These are phyloP conservation scores for Ophiostoma himal-ulmi DNA, from an alignment of 2,329 filamentous ascomycete genomes.

Conservation along the genomic window DNA sequence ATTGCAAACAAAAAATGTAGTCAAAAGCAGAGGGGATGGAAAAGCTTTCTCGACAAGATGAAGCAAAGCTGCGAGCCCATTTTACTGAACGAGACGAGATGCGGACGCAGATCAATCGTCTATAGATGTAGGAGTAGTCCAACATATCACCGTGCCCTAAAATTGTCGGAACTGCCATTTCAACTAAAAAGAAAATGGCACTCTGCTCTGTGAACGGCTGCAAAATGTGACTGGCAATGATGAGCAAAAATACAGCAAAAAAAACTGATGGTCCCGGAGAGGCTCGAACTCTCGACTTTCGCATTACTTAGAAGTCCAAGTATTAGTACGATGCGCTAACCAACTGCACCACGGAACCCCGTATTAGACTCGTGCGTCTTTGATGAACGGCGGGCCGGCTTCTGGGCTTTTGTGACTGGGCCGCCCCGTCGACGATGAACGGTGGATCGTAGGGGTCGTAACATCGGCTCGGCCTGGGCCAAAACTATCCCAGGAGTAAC, in stretches of 20 bases:
- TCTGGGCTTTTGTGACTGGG: neutral
- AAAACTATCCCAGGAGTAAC: neutral
- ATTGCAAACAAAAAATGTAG: neutral
- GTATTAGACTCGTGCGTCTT: neutral
- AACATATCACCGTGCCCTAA: too few species aligned
- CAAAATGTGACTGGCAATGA: too few species aligned
- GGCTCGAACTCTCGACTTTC: constrained; percentile 9
- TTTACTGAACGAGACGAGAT: neutral
- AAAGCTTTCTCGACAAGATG: neutral
- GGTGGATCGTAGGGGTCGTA: too few species aligned
- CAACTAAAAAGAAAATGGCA: neutral
- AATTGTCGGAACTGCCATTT: too few species aligned
- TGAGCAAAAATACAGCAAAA: neutral
- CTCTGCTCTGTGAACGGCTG: too few species aligned
- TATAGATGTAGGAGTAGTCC: neutral
- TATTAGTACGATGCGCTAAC: constrained; percentile 10
- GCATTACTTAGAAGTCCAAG: neutral
- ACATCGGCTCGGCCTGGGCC: neutral
- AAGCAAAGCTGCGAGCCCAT: neutral
- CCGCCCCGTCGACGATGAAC: neutral
- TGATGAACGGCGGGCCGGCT: constrained; percentile 6
- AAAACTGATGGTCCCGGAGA: neutral
- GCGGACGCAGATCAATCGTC: neutral
- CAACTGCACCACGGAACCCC: constrained; percentile 8
- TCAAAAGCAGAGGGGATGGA: neutral